Conservation (phyloP, 345 rosid species). For the Murraya paniculata region DNA sequence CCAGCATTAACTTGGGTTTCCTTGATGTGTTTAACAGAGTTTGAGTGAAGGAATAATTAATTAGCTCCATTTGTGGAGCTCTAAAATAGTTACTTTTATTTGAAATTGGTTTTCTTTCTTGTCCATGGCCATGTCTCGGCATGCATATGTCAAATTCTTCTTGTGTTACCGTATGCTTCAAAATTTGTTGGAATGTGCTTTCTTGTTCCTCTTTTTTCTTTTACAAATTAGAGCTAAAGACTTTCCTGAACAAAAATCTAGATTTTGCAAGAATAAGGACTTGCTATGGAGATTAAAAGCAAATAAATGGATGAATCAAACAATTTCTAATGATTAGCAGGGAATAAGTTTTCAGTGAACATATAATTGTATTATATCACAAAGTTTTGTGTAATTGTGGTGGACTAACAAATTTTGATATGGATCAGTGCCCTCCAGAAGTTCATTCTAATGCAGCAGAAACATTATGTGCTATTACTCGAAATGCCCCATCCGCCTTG, state of each 20-base stretch:
- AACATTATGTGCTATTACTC: constrained; percentile 86
- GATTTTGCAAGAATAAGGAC: not conserved
- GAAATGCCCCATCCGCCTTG: constrained; percentile 86
- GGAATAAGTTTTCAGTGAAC: not conserved
- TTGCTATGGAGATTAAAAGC: not conserved
- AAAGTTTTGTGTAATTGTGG: not conserved
- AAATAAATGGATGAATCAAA: not conserved
- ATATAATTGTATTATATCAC: not conserved
- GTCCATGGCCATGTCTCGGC: not conserved
- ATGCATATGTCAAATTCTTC: not conserved
- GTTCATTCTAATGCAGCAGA: constrained; percentile 97
- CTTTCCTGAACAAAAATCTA: not conserved
- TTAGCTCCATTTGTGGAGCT: not conserved
- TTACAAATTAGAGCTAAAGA: not conserved
- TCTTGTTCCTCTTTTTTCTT: not conserved
- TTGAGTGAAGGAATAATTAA: not conserved
- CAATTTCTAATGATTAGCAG: not conserved
- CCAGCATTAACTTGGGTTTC: not conserved
- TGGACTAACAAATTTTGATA: constrained; percentile 14
- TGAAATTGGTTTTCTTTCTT: not conserved
- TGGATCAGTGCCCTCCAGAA: constrained; percentile 71
- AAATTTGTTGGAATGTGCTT: not conserved
- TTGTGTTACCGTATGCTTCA: not conserved
- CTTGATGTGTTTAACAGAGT: not conserved
- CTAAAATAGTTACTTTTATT: not conserved